Conservation (phyloP, 805 yeast species). For the Candida khao-thaluensis region DNA sequence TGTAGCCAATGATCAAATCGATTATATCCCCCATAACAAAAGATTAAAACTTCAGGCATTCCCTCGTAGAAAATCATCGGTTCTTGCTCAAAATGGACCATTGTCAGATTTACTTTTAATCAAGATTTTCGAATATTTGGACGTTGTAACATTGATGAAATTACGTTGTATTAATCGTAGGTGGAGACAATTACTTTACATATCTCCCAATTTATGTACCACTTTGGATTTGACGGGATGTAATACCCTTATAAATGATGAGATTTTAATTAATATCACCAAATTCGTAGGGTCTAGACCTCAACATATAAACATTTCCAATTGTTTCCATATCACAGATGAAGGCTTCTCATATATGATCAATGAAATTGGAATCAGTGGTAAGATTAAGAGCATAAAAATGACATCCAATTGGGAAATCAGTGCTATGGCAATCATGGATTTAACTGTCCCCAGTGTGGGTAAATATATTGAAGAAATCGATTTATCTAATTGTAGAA, state of each 20-base stretch:
- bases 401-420: constrained; percentile 78
- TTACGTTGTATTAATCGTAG: constrained; percentile 56
- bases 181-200: constrained; percentile 65
- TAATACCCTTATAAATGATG: constrained; percentile 60
- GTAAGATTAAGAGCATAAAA: constrained; percentile 51
- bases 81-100: constrained; percentile 51
- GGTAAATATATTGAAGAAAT: constrained; percentile 58
- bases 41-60: constrained; percentile 49
- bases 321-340: constrained; percentile 76
- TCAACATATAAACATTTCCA: constrained; percentile 56
- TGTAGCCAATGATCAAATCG: constrained; percentile 7
- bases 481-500: constrained; percentile 71
- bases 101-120: constrained; percentile 61
- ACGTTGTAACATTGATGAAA: constrained; percentile 61
- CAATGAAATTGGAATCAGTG: constrained; percentile 67
- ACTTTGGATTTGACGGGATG: constrained; percentile 59
- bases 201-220: constrained; percentile 53
- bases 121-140: constrained; percentile 50
- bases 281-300: constrained; percentile 74
- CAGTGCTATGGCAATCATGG: constrained; percentile 81
- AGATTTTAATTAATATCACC: constrained; percentile 55
- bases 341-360: constrained; percentile 71
- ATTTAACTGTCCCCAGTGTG: constrained; percentile 62
- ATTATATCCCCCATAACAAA: constrained; percentile 49
- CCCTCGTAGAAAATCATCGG: constrained; percentile 52